Conservation (phyloP, 2,329 filamentous ascomycete species). For the Ophiostoma pallidulum region DNA sequence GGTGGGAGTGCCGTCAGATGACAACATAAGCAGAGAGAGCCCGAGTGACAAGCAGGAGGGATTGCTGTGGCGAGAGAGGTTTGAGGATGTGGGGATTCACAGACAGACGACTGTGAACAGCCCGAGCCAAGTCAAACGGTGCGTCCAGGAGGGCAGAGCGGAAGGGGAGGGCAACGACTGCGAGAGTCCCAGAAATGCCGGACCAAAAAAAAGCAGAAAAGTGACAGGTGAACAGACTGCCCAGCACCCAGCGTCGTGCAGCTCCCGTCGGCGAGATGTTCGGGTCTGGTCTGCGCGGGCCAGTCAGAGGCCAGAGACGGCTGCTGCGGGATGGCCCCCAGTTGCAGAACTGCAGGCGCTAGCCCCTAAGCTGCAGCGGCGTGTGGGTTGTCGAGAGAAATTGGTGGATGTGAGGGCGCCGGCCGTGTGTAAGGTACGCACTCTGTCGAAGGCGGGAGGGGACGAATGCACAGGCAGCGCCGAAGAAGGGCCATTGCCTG, state of each 20-base stretch:
- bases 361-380: background rate
- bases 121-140: no score
- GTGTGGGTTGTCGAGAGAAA: no score
- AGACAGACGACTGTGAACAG: no score
- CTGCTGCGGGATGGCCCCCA: background rate
- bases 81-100: no score
- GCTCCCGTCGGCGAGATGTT: constrained; percentile 4
- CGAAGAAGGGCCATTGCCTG: constrained; percentile 11
- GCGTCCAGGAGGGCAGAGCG: background rate
- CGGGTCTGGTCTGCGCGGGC: background rate
- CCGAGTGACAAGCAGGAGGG: no score
- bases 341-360: background rate
- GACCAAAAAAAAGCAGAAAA: background rate
- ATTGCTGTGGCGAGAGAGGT: no score
- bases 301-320: background rate
- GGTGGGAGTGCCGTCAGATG: no score
- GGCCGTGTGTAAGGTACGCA: background rate
- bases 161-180: background rate
- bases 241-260: background rate
- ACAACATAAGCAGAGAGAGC: no score
- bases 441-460: background rate
- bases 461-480: constrained; percentile 4
- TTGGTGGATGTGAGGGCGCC: no score
- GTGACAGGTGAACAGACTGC: background rate
- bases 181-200: background rate